phyloP scores from a whole-genome alignment of 345 rosid species.

The Salix brachista region DNA sequence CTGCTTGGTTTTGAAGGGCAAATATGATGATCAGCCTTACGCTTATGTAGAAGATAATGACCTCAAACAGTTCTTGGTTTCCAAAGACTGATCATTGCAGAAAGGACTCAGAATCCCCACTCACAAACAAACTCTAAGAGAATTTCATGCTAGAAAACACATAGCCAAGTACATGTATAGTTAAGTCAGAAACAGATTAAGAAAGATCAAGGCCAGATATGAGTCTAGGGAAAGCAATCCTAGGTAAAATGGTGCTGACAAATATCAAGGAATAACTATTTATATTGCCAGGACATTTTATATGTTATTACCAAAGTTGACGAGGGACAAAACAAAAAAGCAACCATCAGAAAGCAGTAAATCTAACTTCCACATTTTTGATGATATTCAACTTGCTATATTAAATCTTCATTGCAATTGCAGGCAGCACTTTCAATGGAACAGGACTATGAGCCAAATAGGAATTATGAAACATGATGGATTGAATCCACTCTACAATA shows the following conservation, averaged over 20 bases:
- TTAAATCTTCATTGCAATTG: no score
- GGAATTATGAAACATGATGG: no score
- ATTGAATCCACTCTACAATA: no score
- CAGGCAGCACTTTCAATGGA: no score
- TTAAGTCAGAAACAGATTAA: no score
- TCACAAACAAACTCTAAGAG: no score
- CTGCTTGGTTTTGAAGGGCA: no score
- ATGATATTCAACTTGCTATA: background rate
- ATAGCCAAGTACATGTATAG: background rate
- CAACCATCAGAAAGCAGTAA: background rate
- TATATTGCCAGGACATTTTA: background rate
- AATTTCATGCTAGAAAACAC: no score
- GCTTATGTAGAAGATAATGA: background rate
- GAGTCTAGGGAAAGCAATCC: background rate
- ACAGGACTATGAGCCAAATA: no score
- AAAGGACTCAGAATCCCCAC: background rate
- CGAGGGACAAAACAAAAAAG: background rate
- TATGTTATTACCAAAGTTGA: background rate
- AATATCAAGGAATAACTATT: background rate
- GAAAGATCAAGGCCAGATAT: no score
- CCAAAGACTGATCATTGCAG: background rate
- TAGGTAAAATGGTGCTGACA: background rate
- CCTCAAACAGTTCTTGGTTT: background rate
- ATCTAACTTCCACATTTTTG: background rate
- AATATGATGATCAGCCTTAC: background rate